Base-by-base conservation (phyloP, 2,329 filamentous ascomycete species). In the Sporothrix globosa region DNA sequence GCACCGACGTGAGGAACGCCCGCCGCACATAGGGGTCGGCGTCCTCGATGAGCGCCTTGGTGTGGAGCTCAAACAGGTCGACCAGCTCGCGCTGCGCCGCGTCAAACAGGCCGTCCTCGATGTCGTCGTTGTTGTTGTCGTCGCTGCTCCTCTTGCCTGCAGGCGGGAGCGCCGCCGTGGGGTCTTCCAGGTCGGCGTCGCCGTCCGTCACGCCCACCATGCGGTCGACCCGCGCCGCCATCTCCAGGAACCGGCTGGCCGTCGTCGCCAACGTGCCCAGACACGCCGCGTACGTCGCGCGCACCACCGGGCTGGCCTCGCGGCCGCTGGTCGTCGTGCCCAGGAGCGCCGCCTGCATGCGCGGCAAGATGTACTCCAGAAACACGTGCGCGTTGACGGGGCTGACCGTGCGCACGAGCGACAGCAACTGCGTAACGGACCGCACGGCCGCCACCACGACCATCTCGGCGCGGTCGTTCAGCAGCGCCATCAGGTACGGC, bases 251-350 rank as follows among this genome's bases (percentile, higher is more conserved):
- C 30, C 89, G 87, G 34, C 91, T 88, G 0, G 96, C 94, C 4
- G 93, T 96, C 19, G 90, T 91, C 5, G 96, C 95, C 52, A 99
- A 84, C 60, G 91, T 96, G 2, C 95, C 93, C 30, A 99, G 85
- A 76, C 93, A 97, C 4, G 94, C 93, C 11, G 96, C 96, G 80
- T 98, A 98, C 0, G 94, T 96, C 63, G 93, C 93, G 71, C 96
- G 88, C 14, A 97, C 91, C 24, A 97, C 80, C 0, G 92, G 81
- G 13, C 73, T 74, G 5, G 50, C 50, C 24, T 73, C 72, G 1
- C 72, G 61, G 4, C 68, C 52, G 21, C 67, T 60, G 27, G 66
- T 54, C 44, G 46, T n/a, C 7, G 67, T 81, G 13, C 82, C 82
- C 2, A 83, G 80, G 52, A 88, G 75, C 17, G 84, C 83, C 11